Base-by-base conservation (phyloP, 1,284 basidiomycete genomes). In the Dichomitus squalens region DNA sequence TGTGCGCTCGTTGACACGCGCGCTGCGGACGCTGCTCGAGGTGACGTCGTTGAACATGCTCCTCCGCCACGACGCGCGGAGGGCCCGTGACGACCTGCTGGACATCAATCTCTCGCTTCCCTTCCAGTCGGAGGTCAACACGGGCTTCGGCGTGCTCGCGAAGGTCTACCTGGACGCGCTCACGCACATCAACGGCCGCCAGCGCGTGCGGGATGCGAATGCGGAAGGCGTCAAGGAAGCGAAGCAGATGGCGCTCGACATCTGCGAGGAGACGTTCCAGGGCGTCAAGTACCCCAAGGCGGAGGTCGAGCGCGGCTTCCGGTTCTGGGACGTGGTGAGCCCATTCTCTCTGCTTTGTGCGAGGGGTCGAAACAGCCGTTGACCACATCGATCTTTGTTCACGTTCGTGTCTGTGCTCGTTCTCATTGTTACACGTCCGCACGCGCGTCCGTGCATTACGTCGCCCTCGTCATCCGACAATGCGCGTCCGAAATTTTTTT, bases 261-360 rank as follows among this genome's bases (percentile, higher is more conserved):
- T 97, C 68, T 91, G 96, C 68, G 95, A 97, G 64, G 92, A 95
- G 69, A 95, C 92, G 46, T 99, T 99, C 82, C 82, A 85, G 34
- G 95, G 94, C 21, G 92, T 99, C 66, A 96, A 95, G 79, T 76
- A 75, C 60, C 93, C 96, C 7, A 86, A 87, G 73, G 77, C 77
- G 55, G 96, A 99, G 80, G 89, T 99, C 49, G 93, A 95, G 72
- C 80, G 97, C 53, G 96, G 95, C 4, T 98, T 99, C 80, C 82
- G 97, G 66, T 99, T 99, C 80, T 99, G 97, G 96, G 92, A 96
- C 70, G 84, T 95, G 73, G 95, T 96, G 72, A 79, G 93, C 85
- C 38, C 56, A 52, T 53, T 27, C 36, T 34, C 33, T 53, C 27
- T 53, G 25, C 12, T 53, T 12, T 44, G 41, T 39, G 33, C 34